These are phyloP conservation scores for Aspergillus taichungensis DNA, from an alignment of 495 filamentous ascomycete species.

Conservation along the genomic window DNA sequence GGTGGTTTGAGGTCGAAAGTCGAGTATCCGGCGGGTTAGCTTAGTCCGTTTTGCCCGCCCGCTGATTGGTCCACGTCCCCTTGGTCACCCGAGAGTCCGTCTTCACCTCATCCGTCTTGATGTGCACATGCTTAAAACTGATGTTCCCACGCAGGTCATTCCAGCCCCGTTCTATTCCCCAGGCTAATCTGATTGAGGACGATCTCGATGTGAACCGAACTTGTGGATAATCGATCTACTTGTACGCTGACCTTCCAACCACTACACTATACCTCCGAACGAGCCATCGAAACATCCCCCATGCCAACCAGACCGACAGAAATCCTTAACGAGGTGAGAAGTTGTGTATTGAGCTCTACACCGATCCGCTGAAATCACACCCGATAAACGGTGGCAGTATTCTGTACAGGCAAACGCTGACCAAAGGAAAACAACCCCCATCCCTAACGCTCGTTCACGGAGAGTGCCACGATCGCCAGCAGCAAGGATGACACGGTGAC, in stretches of 20 bases:
- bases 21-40: conserved; percentile 34
- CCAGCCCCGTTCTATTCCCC: background rate
- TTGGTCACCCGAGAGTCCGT: conserved; percentile 6
- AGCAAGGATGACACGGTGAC: conserved; percentile 9
- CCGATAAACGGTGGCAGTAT: conserved; percentile 15
- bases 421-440: conserved; percentile 9
- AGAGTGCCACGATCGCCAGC: conserved; percentile 12
- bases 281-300: no score
- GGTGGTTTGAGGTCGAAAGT: conserved; percentile 40
- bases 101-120: conserved; percentile 13
- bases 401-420: conserved; percentile 25
- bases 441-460: conserved; percentile 12
- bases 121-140: conserved; percentile 8
- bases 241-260: no score
- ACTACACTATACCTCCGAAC: no score
- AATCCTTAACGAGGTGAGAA: conserved; percentile 12
- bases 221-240: no score
- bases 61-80: conserved; percentile 26
- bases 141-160: conserved; percentile 1
- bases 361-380: conserved; percentile 9
- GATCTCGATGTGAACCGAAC: no score
- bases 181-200: background rate
- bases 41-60: conserved; percentile 26
- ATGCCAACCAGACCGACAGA: no score
- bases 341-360: conserved; percentile 18